A percentile compares a stretch with the other conserved stretches of the same genome.
phyloP scores from a whole-genome alignment of 208 protist genomes.

The Acanthamoeba triangularis region DNA sequence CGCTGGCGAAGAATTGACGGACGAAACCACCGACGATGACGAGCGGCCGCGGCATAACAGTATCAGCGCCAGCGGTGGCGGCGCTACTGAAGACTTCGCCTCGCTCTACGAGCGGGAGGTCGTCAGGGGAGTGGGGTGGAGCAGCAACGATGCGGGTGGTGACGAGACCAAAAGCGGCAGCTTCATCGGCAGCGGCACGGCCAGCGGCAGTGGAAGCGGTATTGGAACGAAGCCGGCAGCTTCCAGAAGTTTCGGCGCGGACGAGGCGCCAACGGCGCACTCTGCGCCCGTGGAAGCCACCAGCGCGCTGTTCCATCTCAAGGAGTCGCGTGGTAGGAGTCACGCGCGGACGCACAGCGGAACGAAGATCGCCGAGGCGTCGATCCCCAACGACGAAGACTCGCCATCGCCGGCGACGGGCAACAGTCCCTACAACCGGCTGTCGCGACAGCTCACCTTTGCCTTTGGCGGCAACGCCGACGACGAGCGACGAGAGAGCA shows the following conservation, averaged over 20 bases:
- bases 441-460: conserved; percentile 14
- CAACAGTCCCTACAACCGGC: background rate
- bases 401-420: background rate
- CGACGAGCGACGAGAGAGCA: conserved; percentile 27
- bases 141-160: background rate
- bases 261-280: background rate
- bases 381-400: background rate
- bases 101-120: conserved; percentile 47
- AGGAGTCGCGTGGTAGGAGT: background rate
- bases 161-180: background rate
- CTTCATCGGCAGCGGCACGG: background rate
- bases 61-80: background rate
- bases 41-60: background rate
- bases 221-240: background rate
- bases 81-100: background rate
- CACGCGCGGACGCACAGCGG: conserved; percentile 4
- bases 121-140: background rate
- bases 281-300: background rate
- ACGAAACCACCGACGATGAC: conserved; percentile 36
- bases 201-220: background rate
- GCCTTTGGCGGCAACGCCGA: background rate
- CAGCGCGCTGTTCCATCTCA: background rate
- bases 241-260: background rate
- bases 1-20: conserved; percentile 18
- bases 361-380: background rate